These are phyloP conservation scores for Geotrichum fermentans DNA, from an alignment of 1,139 yeast species.

Conservation along the genomic window DNA sequence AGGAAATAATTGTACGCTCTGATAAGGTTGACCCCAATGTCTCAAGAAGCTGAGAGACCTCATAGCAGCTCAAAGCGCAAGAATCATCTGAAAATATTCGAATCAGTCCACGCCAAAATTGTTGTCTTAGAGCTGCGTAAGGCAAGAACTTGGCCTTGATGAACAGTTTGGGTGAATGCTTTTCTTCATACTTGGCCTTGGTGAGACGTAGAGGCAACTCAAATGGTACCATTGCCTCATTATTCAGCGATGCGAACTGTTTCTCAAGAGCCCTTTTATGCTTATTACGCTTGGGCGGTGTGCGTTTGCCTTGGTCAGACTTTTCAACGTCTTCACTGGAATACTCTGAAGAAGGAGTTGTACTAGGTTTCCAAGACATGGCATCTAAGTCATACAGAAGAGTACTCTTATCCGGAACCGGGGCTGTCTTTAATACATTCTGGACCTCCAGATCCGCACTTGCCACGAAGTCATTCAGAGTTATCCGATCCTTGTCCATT, in stretches of 20 bases:
- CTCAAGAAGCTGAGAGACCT: constrained; percentile 55
- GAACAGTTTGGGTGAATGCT: constrained; percentile 52
- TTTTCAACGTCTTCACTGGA: background rate
- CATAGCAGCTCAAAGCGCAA: constrained; percentile 48
- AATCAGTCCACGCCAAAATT: constrained; percentile 65
- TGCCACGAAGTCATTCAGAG: constrained; percentile 81
- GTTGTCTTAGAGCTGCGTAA: constrained; percentile 58
- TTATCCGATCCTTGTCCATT: constrained; percentile 76
- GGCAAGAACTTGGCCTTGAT: constrained; percentile 65
- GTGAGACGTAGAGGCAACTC: constrained; percentile 40
- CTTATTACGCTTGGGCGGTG: background rate
- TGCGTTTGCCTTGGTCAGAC: too few relatives aligned
- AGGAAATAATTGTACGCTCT: constrained; percentile 44
- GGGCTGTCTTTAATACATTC: constrained; percentile 44
- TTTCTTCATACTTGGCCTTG: constrained; percentile 35
- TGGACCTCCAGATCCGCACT: constrained; percentile 50
- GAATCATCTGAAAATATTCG: constrained; percentile 48
- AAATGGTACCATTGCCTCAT: constrained; percentile 24
- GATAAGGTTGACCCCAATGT: constrained; percentile 57
- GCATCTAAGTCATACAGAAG: constrained; percentile 33
- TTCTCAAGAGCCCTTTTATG: background rate
- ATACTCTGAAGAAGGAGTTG: background rate
- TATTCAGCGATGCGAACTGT: constrained; percentile 5
- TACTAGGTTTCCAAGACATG: constrained; percentile 3
- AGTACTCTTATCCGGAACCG: constrained; percentile 32